Evolutionary conservation across 1,284 basidiomycete genomes (phyloP).

Genomic region (Wolfiporia cocos): DNA sequence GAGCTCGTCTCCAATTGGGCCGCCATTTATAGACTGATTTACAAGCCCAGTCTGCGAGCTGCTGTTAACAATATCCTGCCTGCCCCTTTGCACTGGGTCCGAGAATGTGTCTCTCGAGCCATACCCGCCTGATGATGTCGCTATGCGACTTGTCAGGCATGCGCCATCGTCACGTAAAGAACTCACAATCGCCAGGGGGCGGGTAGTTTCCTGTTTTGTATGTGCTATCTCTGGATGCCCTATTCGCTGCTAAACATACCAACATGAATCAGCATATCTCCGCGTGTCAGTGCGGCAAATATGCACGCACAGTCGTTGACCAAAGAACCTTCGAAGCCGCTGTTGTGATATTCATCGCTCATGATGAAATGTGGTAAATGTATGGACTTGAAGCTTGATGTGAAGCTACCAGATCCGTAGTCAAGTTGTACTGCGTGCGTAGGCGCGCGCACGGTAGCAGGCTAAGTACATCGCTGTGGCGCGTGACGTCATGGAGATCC

Average conservation of each 20-base stretch:
- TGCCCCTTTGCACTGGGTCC: constrained; percentile 15
- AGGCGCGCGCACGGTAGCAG: too few species aligned
- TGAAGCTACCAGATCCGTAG: too few species aligned
- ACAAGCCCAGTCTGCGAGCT: constrained; percentile 3
- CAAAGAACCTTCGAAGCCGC: constrained; percentile 1
- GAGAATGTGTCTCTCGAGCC: constrained; percentile 21
- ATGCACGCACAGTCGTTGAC: background rate
- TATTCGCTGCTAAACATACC: background rate
- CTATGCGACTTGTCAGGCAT: constrained; percentile 10
- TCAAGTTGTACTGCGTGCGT: too few species aligned
- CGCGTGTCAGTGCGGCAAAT: background rate
- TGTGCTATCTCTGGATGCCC: background rate
- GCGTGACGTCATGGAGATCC: too few species aligned
- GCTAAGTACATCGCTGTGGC: too few species aligned
- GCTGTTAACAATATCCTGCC: constrained; percentile 2
- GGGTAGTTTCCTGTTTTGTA: constrained; percentile 7
- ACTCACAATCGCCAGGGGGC: constrained; percentile 6
- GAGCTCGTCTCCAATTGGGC: constrained; percentile 17
- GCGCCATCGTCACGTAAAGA: background rate
- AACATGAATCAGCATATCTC: background rate
- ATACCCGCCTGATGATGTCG: constrained; percentile 30
- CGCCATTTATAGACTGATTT: constrained; percentile 8
- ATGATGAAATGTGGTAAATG: too few species aligned
- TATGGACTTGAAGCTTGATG: too few species aligned
- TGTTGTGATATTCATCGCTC: constrained; percentile 2